Conservation (phyloP, 306 rosid genomes). For the Neltuma alba region DNA sequence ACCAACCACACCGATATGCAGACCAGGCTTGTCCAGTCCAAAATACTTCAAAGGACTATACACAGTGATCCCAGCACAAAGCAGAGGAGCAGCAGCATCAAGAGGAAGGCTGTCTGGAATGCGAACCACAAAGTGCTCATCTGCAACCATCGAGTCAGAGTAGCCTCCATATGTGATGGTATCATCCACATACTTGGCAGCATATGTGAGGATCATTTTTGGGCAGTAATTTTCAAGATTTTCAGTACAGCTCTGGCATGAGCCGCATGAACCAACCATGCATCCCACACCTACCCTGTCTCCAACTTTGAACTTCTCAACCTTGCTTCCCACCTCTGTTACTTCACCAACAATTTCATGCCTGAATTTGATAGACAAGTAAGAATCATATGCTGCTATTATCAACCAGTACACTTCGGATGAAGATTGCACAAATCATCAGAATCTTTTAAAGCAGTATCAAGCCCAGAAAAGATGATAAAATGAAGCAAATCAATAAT, state of each 20-base stretch:
- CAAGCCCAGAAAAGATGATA: too few relatives aligned
- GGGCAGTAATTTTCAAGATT: conserved; percentile 40
- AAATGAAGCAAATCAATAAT: too few relatives aligned
- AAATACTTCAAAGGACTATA: conserved; percentile 46
- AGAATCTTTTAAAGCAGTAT: too few relatives aligned
- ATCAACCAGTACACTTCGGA: too few relatives aligned
- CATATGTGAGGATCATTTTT: conserved; percentile 19
- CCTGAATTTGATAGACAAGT: conserved; percentile 8
- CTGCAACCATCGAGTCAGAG: conserved; percentile 44
- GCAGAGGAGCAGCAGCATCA: conserved; percentile 52
- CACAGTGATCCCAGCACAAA: conserved; percentile 51
- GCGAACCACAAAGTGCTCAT: conserved; percentile 38
- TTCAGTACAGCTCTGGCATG: conserved; percentile 27
- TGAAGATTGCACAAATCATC: too few relatives aligned
- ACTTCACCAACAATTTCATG: conserved; percentile 43
- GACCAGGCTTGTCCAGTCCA: conserved; percentile 37
- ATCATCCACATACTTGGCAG: conserved; percentile 20
- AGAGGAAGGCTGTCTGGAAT: conserved; percentile 39
- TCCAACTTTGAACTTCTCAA: conserved; percentile 37
- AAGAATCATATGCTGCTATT: too few relatives aligned
- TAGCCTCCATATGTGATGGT: conserved; percentile 38
- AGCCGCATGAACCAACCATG: conserved; percentile 37
- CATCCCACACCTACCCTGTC: conserved; percentile 44
- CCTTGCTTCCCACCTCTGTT: conserved; percentile 36
- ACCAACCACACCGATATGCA: conserved; percentile 55